These are phyloP conservation scores for Silene noctiflora DNA, from an alignment of 179 eudicot genomes.

Conservation along the genomic window DNA sequence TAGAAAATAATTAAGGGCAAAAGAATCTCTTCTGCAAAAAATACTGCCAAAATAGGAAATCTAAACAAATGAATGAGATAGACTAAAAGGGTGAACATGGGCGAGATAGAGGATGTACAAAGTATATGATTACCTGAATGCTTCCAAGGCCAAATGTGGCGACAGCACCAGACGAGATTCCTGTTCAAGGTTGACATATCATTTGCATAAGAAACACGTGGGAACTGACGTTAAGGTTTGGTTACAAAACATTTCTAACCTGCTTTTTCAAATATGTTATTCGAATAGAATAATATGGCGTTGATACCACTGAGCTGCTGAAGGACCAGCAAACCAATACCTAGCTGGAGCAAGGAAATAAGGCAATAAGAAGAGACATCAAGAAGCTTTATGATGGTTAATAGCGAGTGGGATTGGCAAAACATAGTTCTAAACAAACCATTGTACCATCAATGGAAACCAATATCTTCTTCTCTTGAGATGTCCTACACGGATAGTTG, in stretches of 20 bases:
- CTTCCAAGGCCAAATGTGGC: constrained; percentile 53
- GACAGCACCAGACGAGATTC: constrained; percentile 37
- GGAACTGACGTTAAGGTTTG: background rate
- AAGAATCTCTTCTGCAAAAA: no score
- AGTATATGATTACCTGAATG: constrained; percentile 36
- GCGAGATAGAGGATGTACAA: no score
- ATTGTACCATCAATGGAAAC: constrained; percentile 85
- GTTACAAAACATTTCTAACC: constrained; percentile 40
- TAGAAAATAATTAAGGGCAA: no score
- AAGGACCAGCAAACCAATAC: constrained; percentile 79
- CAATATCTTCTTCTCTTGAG: constrained; percentile 65
- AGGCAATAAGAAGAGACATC: constrained; percentile 17
- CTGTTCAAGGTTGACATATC: constrained; percentile 19
- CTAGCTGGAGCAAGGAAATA: constrained; percentile 53
- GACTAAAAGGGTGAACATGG: no score
- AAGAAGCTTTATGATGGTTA: background rate
- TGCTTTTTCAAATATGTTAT: constrained; percentile 73
- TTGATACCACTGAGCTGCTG: constrained; percentile 89
- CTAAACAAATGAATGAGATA: no score
- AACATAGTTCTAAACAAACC: constrained; percentile 26
- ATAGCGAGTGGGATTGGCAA: background rate
- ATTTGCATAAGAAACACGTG: background rate
- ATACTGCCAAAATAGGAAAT: background rate
- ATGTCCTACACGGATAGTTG: constrained; percentile 58
- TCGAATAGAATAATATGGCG: constrained; percentile 85